phyloP scores from a whole-genome alignment of 1,284 basidiomycete genomes.

The Moesziomyces parantarcticus region DNA sequence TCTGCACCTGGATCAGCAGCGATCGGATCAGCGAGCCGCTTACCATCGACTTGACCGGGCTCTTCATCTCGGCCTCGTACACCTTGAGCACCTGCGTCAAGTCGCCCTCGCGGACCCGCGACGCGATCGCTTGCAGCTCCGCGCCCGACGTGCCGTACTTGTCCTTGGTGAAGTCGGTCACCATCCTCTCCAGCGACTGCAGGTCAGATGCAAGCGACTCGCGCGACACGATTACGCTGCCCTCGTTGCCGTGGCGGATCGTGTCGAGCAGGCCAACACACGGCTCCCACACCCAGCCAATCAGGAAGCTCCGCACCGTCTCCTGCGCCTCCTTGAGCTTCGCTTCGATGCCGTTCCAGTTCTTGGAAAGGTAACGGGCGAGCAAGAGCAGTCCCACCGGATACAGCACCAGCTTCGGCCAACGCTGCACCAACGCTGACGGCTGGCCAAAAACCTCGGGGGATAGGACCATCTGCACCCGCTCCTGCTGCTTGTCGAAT shows the following conservation, averaged over 20 bases:
- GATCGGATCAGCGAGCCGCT: conserved; percentile 85
- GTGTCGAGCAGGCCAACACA: conserved; percentile 84
- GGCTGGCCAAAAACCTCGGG: conserved; percentile 46
- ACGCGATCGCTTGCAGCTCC: conserved; percentile 74
- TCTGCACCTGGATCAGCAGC: conserved; percentile 92
- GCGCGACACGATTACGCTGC: conserved; percentile 76
- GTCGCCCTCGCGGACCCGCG: conserved; percentile 81
- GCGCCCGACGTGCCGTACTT: conserved; percentile 76
- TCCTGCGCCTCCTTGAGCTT: conserved; percentile 75
- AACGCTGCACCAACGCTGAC: conserved; percentile 43
- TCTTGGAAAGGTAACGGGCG: conserved; percentile 39
- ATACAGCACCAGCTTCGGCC: conserved; percentile 59
- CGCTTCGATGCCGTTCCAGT: conserved; percentile 56
- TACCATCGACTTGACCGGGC: conserved; percentile 82
- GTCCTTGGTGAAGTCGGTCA: conserved; percentile 83
- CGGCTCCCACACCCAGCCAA: conserved; percentile 88
- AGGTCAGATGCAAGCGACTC: conserved; percentile 84
- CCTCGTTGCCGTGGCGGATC: conserved; percentile 79
- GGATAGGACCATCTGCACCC: conserved; percentile 27
- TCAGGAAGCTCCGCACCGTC: conserved; percentile 80
- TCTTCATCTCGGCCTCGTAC: conserved; percentile 90
- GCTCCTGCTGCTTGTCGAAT: conserved; percentile 30
- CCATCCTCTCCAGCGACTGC: conserved; percentile 92
- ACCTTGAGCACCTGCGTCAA: conserved; percentile 86
- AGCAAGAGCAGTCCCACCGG: conserved; percentile 44